Percentiles rank a stretch among this genome's conserved stretches.
These are phyloP conservation scores for Sherardia arvensis DNA, from an alignment of 257 asterid species.

Conservation along the genomic window DNA sequence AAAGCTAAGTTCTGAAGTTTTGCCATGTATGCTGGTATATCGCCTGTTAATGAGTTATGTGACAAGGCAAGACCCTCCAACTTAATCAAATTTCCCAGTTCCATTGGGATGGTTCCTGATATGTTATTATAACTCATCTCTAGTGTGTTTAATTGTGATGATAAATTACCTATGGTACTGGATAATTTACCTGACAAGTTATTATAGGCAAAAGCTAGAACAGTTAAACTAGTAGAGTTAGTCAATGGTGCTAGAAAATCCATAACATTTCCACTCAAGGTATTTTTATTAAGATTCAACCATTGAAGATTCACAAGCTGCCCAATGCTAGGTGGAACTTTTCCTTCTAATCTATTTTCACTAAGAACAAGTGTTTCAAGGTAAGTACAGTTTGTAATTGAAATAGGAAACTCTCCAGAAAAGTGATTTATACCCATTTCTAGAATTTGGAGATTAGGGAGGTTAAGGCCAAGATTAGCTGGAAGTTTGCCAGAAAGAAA, in stretches of 20 bases:
- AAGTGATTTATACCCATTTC: background rate
- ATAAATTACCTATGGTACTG: slow-evolving; percentile 22
- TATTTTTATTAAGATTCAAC: background rate
- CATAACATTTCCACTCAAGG: background rate
- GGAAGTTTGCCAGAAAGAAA: background rate
- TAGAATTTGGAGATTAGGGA: slow-evolving; percentile 16
- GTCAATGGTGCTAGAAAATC: background rate
- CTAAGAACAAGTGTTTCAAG: background rate
- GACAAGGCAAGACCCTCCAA: slow-evolving; percentile 1
- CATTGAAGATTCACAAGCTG: background rate
- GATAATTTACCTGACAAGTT: background rate
- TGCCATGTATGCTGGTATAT: slow-evolving; percentile 22
- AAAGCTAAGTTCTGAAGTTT: slow-evolving; percentile 6
- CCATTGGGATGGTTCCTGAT: slow-evolving; percentile 19
- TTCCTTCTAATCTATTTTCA: background rate
- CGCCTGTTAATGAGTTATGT: slow-evolving; percentile 11
- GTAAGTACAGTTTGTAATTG: background rate
- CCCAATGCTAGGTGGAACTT: background rate
- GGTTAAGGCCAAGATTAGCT: background rate
- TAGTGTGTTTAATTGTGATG: slow-evolving; percentile 8
- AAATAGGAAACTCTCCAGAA: background rate
- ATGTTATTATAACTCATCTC: slow-evolving; percentile 9
- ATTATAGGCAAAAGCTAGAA: background rate
- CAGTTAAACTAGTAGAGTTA: background rate
- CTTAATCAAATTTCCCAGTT: slow-evolving; percentile 15